Evolutionary conservation across 164 flowering plant genomes (phyloP).

Genomic region (Chloranthus sessilifolius): DNA sequence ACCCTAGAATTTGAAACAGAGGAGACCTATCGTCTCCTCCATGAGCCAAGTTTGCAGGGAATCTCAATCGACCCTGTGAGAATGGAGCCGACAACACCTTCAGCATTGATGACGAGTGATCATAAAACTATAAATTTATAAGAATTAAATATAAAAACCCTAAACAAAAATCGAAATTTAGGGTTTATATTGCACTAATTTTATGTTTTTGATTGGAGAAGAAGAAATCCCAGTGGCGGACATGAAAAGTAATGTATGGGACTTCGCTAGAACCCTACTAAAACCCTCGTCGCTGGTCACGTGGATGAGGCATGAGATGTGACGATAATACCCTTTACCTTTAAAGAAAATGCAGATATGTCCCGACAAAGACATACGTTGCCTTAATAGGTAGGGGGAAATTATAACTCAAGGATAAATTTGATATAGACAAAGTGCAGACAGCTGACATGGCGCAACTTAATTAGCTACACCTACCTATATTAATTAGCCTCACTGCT

Average conservation of each 20-base stretch:
- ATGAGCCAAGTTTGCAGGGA: slow-evolving; percentile 17
- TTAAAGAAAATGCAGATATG: too few species aligned
- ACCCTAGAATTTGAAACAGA: slow-evolving; percentile 29
- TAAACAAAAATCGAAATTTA: neutral
- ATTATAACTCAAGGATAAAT: too few species aligned
- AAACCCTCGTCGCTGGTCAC: neutral
- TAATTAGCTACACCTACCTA: too few species aligned
- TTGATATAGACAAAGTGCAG: too few species aligned
- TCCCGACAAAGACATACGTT: too few species aligned
- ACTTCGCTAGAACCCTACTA: neutral
- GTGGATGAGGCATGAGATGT: too few species aligned
- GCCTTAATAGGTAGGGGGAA: too few species aligned
- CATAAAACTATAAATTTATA: too few species aligned
- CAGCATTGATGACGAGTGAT: slow-evolving; percentile 27
- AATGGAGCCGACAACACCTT: slow-evolving; percentile 36
- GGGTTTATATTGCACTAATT: neutral
- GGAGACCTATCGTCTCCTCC: slow-evolving; percentile 22
- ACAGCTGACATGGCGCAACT: too few species aligned
- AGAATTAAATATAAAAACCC: too few species aligned
- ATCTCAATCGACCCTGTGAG: slow-evolving; percentile 17
- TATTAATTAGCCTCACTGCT: too few species aligned
- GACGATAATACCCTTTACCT: too few species aligned
- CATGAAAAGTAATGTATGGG: neutral
- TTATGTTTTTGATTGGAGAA: neutral
- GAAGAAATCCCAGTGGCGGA: neutral